phyloP scores from a whole-genome alignment of 106 monocot species.

The Agapanthus africanus region DNA sequence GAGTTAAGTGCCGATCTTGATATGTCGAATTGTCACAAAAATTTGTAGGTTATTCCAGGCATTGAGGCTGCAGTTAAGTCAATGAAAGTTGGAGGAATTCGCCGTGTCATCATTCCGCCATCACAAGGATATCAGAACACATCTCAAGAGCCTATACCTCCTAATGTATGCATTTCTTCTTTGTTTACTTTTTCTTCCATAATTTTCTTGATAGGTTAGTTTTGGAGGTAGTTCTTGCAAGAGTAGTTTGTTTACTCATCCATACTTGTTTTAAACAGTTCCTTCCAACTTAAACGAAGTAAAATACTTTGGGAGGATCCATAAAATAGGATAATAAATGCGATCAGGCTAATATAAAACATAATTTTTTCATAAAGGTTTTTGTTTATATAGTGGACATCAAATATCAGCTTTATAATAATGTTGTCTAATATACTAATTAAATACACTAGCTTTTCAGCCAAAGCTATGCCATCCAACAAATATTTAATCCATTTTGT shows the following conservation, averaged over 20 bases:
- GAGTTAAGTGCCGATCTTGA: not conserved
- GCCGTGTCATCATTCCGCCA: conserved; percentile 70
- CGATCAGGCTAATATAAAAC: not conserved
- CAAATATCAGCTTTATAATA: not conserved
- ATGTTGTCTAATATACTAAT: not conserved
- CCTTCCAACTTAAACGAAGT: not conserved
- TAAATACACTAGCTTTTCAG: too few species aligned
- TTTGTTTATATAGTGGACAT: too few species aligned
- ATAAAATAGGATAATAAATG: not conserved
- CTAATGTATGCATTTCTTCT: conserved; percentile 40
- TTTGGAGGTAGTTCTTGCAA: not conserved
- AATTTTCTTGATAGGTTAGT: not conserved
- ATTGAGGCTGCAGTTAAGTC: conserved; percentile 69
- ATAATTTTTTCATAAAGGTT: too few species aligned
- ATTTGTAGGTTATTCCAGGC: conserved; percentile 68
- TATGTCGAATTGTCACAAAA: not conserved
- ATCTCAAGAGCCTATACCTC: conserved; percentile 73
- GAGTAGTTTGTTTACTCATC: not conserved
- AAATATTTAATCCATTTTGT: too few species aligned
- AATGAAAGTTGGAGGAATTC: conserved; percentile 76
- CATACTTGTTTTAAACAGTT: not conserved
- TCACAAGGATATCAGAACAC: conserved; percentile 82
- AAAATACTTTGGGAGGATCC: not conserved
- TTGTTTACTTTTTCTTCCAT: not conserved
- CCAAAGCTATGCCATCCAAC: too few species aligned